A percentile compares a stretch with the other conserved stretches of the same genome.
phyloP scores from a whole-genome alignment of 179 eudicot genomes.

The Camellia oleifera region DNA sequence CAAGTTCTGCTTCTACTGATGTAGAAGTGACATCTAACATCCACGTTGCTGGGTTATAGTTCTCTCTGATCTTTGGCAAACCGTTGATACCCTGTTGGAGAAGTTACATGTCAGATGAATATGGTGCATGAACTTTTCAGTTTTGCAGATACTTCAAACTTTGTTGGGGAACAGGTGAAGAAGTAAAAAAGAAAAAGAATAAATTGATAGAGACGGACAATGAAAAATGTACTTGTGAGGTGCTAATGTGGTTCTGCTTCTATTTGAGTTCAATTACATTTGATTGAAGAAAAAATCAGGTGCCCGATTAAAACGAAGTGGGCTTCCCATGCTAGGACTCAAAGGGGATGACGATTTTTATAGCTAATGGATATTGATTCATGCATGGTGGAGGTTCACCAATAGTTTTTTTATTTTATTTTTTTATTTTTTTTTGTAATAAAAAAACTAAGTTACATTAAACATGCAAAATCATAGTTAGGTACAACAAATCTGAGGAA shows the following conservation, averaged over 20 bases:
- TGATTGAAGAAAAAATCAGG: background rate
- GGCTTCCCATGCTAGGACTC: background rate
- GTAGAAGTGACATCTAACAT: slow-evolving; percentile 22
- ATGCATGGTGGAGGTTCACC: background rate
- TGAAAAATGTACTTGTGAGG: background rate
- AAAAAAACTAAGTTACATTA: background rate
- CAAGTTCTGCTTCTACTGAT: slow-evolving; percentile 21
- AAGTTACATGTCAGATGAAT: background rate
- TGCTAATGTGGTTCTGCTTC: background rate
- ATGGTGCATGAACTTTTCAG: background rate
- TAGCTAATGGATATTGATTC: background rate
- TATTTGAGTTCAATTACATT: background rate
- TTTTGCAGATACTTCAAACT: background rate
- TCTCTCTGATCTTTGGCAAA: slow-evolving; percentile 22
- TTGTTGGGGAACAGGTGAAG: background rate
- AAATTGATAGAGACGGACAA: background rate
- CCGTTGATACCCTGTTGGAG: slow-evolving; percentile 13
- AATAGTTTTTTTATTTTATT: background rate
- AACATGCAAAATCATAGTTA: background rate
- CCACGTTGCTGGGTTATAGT: slow-evolving; percentile 31
- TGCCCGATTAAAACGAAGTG: background rate
- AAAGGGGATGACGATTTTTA: background rate
- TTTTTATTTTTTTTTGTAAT: no score
- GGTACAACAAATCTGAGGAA: background rate
- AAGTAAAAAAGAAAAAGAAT: background rate